Percentiles rank a stretch among this genome's conserved stretches.
These are phyloP conservation scores for Tolypocladium inflatum DNA, from an alignment of 2,329 filamentous ascomycete genomes.

Conservation along the genomic window DNA sequence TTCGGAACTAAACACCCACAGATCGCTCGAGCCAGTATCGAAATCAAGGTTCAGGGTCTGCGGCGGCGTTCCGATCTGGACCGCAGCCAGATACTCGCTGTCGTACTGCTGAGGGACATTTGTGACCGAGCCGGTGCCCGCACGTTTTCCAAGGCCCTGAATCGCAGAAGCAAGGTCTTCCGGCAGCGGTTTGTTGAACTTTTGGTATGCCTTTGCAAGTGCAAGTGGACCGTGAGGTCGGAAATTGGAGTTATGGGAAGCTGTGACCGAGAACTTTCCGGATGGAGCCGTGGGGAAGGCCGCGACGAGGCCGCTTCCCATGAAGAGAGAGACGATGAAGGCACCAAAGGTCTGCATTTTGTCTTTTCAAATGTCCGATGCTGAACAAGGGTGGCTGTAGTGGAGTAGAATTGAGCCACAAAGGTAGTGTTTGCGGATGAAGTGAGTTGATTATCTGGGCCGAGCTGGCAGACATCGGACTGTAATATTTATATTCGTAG, in stretches of 20 bases:
- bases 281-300: background rate
- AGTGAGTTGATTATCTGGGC: background rate
- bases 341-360: background rate
- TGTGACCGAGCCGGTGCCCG: slow-evolving; percentile 4
- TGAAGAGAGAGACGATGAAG: background rate
- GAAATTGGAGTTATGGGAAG: background rate
- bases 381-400: background rate
- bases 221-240: background rate
- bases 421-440: background rate
- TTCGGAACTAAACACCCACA: slow-evolving; percentile 31
- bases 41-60: slow-evolving; percentile 11
- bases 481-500: background rate
- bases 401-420: background rate
- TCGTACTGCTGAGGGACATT: slow-evolving; percentile 3
- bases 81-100: slow-evolving; percentile 8
- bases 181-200: background rate
- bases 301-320: background rate
- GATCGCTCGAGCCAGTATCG: slow-evolving; percentile 16
- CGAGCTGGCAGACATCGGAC: too few species aligned
- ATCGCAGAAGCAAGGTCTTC: background rate
- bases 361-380: background rate
- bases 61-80: slow-evolving; percentile 10
- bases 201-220: background rate
- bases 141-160: background rate
- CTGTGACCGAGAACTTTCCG: background rate